Percentiles rank a stretch among this genome's conserved stretches.
These are phyloP conservation scores for Colletotrichum lupini DNA, from an alignment of 2,329 filamentous ascomycete species.

Conservation along the genomic window DNA sequence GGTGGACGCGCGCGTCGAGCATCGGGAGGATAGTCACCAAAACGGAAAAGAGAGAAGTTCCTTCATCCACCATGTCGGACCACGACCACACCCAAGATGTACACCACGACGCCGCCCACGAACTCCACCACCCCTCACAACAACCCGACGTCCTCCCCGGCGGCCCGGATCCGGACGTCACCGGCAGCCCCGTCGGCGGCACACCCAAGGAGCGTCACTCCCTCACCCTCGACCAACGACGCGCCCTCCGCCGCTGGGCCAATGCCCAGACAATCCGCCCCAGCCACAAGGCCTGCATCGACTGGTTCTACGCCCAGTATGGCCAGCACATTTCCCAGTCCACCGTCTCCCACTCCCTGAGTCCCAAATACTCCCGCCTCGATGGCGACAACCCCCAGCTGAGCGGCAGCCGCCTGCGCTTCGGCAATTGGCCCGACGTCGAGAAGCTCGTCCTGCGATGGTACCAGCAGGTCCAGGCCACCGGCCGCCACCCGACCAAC, in stretches of 20 bases:
- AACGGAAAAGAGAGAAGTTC: not conserved
- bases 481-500: constrained; percentile 69
- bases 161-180: constrained; percentile 17
- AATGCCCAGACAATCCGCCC: constrained; percentile 66
- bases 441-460: constrained; percentile 67
- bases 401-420: constrained; percentile 70
- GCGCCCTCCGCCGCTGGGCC: constrained; percentile 69
- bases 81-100: constrained; percentile 29
- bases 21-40: not conserved
- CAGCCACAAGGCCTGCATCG: constrained; percentile 71
- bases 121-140: constrained; percentile 29
- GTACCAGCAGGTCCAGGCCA: constrained; percentile 63
- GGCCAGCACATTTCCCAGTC: constrained; percentile 71
- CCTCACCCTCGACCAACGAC: constrained; percentile 70
- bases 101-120: constrained; percentile 31
- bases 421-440: constrained; percentile 73
- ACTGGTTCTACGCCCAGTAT: constrained; percentile 70
- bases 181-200: constrained; percentile 13
- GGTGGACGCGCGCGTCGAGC: constrained; percentile 3
- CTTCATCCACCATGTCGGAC: constrained; percentile 31
- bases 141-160: constrained; percentile 22
- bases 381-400: constrained; percentile 69
- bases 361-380: constrained; percentile 70
- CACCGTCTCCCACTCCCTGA: constrained; percentile 71
- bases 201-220: constrained; percentile 64